Evolutionary conservation across 805 yeast species (phyloP).

Genomic region (Zygosaccharomyces gambellarensis): DNA sequence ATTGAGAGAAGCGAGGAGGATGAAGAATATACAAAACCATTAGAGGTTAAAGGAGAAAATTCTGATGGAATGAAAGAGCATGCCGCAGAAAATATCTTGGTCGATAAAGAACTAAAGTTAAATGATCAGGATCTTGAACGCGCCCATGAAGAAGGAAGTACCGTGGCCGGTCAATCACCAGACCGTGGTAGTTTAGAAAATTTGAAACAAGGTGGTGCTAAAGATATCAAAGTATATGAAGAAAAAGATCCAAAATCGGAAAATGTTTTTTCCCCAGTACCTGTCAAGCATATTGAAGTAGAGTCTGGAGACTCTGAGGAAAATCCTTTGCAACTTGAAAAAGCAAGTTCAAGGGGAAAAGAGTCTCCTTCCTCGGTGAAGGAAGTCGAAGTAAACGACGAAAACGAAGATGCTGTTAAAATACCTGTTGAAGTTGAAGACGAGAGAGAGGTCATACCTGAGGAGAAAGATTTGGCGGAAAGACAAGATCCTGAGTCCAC

Average conservation of each 20-base stretch:
- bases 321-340: neutral
- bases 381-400: neutral
- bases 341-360: neutral
- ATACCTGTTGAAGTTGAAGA: conserved; percentile 1
- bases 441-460: neutral
- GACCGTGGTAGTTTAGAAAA: neutral
- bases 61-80: neutral
- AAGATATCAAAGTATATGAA: neutral
- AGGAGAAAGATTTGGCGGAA: neutral
- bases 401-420: neutral
- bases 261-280: neutral
- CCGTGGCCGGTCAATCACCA: neutral
- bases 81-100: neutral
- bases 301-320: neutral
- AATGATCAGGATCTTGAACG: neutral
- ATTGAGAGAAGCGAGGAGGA: neutral
- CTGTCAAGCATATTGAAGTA: neutral
- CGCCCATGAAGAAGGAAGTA: neutral
- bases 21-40: neutral
- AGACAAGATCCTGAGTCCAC: neutral
- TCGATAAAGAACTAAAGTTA: neutral
- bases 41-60: neutral
- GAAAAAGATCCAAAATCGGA: neutral
- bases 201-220: neutral
- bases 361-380: neutral